Conservation (phyloP, 2,329 filamentous ascomycete genomes). For the Alternaria incomplexa region DNA sequence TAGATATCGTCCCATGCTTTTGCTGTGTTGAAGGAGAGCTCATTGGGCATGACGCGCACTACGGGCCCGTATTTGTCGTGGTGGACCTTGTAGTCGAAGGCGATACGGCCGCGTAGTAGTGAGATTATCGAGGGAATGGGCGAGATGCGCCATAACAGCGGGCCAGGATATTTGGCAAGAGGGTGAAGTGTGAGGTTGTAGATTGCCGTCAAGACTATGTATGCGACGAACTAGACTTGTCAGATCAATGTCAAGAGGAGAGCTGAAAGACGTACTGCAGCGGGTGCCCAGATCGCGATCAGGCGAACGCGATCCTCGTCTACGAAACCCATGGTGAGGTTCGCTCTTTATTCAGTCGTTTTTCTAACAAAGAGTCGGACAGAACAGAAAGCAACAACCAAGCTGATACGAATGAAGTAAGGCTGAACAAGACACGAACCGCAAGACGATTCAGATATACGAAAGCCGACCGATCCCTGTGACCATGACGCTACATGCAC, state of each 20-base stretch:
- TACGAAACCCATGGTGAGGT: constrained; percentile 31
- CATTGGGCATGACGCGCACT: constrained; percentile 44
- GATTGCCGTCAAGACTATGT: constrained; percentile 28
- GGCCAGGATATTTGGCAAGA: constrained; percentile 39
- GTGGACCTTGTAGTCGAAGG: constrained; percentile 38
- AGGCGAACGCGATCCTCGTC: constrained; percentile 32
- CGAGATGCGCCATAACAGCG: constrained; percentile 37
- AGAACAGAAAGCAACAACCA: not conserved
- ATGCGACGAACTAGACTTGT: constrained; percentile 25
- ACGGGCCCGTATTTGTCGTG: constrained; percentile 46
- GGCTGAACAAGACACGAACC: not conserved
- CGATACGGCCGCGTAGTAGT: constrained; percentile 35
- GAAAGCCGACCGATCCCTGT: constrained; percentile 21
- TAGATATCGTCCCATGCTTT: constrained; percentile 45
- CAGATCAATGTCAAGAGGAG: not conserved
- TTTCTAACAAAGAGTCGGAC: not conserved
- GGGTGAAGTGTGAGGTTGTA: constrained; percentile 41
- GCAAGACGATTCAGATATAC: constrained; percentile 24
- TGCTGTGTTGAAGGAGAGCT: constrained; percentile 42
- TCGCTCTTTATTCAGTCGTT: not conserved
- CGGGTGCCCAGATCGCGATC: constrained; percentile 28
- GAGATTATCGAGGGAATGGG: constrained; percentile 35
- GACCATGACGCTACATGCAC: constrained; percentile 20
- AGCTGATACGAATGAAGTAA: not conserved
- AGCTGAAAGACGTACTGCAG: constrained; percentile 26